Evolutionary conservation across 192 early-diverging fungal genomes (phyloP).

Genomic region (Oehlia diaphana): DNA sequence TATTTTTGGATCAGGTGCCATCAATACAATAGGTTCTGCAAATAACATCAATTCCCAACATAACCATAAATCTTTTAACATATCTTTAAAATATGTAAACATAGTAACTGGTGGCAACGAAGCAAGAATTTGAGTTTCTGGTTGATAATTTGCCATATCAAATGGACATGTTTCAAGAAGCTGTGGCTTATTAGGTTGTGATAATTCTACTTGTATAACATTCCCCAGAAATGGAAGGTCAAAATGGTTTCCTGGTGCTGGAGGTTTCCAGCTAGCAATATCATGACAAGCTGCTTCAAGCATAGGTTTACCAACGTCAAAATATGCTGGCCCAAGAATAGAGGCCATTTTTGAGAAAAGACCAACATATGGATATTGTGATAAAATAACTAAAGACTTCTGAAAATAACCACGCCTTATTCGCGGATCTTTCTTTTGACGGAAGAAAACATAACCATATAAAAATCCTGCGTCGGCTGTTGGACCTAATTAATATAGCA

Average conservation of each 20-base stretch:
- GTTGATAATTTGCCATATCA: conserved; percentile 64
- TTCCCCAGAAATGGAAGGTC: conserved; percentile 75
- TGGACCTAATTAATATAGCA: conserved; percentile 38
- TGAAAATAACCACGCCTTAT: conserved; percentile 89
- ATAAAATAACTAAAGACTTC: conserved; percentile 86
- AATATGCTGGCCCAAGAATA: conserved; percentile 77
- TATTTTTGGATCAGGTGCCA: conserved; percentile 83
- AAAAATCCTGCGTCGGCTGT: conserved; percentile 58
- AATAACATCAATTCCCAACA: conserved; percentile 95
- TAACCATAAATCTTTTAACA: conserved; percentile 82
- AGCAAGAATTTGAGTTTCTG: conserved; percentile 71
- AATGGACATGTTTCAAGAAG: conserved; percentile 72
- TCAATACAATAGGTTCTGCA: conserved; percentile 86
- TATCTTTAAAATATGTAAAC: conserved; percentile 76
- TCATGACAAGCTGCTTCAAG: conserved; percentile 80
- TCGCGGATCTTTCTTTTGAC: conserved; percentile 83
- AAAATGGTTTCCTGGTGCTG: conserved; percentile 62
- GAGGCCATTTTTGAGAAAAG: conserved; percentile 75
- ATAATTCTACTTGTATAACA: conserved; percentile 67
- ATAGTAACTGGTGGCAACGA: conserved; percentile 66
- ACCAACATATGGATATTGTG: conserved; percentile 87
- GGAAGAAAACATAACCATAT: conserved; percentile 94
- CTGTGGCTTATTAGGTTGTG: conserved; percentile 65
- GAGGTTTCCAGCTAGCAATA: conserved; percentile 71
- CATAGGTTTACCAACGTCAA: conserved; percentile 76